These are phyloP conservation scores for Dendrobium huoshanense DNA, from an alignment of 106 monocot species.

Conservation along the genomic window DNA sequence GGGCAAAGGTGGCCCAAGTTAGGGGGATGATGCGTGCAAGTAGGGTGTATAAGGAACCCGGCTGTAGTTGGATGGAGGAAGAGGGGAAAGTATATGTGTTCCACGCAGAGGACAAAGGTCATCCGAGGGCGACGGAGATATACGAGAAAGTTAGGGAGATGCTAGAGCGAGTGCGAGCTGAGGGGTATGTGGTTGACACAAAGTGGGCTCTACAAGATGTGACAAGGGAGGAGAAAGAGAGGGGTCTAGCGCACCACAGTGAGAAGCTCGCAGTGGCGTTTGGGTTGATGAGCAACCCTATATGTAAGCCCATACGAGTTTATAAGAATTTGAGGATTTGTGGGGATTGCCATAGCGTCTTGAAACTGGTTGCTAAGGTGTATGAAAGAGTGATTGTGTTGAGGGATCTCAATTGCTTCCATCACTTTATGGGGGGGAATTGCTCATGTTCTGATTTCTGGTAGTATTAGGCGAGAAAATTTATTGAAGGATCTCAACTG, in stretches of 20 bases:
- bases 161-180: conserved; percentile 31
- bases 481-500: too few relatives aligned
- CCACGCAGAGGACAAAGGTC: conserved; percentile 33
- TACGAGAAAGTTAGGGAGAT: conserved; percentile 54
- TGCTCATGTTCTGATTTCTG: conserved; percentile 72
- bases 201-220: conserved; percentile 41
- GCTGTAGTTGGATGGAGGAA: conserved; percentile 57
- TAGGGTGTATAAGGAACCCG: conserved; percentile 45
- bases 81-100: conserved; percentile 36
- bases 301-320: conserved; percentile 32
- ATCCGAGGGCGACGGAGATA: conserved; percentile 32
- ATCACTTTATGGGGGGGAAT: conserved; percentile 41
- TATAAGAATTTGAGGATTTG: conserved; percentile 68
- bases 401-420: conserved; percentile 60
- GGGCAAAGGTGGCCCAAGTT: conserved; percentile 33
- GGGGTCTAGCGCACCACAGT: conserved; percentile 38
- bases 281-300: conserved; percentile 34
- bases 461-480: conserved; percentile 10
- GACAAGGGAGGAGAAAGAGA: conserved; percentile 28
- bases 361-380: conserved; percentile 48
- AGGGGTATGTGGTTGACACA: conserved; percentile 37
- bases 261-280: conserved; percentile 69
- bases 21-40: conserved; percentile 40
- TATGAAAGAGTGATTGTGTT: conserved; percentile 37
- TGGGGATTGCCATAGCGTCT: conserved; percentile 55